These are phyloP conservation scores for Candida oleophila DNA, from an alignment of 805 yeast genomes.

Conservation along the genomic window DNA sequence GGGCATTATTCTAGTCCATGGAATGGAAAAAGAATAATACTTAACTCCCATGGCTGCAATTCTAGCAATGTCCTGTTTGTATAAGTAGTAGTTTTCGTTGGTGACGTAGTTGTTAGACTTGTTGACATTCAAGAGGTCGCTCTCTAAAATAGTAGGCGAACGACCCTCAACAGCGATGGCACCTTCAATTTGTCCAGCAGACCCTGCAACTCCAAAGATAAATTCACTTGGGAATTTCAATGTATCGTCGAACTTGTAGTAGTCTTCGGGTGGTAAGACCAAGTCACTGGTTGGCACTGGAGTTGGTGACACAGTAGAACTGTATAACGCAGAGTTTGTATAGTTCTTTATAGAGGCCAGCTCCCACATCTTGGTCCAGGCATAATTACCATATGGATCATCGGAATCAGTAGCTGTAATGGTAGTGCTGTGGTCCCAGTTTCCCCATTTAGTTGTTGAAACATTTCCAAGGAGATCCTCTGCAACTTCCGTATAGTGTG, in stretches of 20 bases:
- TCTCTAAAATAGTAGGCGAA: slow-evolving; percentile 29
- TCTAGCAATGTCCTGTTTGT: slow-evolving; percentile 31
- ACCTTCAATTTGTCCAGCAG: slow-evolving; percentile 37
- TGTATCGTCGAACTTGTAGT: slow-evolving; percentile 11
- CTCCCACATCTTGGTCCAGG: slow-evolving; percentile 19
- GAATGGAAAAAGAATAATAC: slow-evolving; percentile 29
- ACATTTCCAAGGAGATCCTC: slow-evolving; percentile 1
- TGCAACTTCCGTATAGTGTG: slow-evolving; percentile 7
- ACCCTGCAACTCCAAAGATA: slow-evolving; percentile 29
- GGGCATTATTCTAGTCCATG: slow-evolving; percentile 36
- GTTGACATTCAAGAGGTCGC: slow-evolving; percentile 8
- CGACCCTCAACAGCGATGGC: slow-evolving; percentile 32
- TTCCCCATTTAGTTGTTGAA: slow-evolving; percentile 18
- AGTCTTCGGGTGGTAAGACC: slow-evolving; percentile 16
- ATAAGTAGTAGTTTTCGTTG: slow-evolving; percentile 29
- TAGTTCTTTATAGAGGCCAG: slow-evolving; percentile 12
- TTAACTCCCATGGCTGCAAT: slow-evolving; percentile 31
- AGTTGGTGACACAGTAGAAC: slow-evolving; percentile 17
- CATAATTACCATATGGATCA: slow-evolving; percentile 20
- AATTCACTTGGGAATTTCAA: slow-evolving; percentile 16
- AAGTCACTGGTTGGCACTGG: slow-evolving; percentile 14
- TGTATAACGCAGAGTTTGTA: slow-evolving; percentile 13
- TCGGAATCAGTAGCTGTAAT: slow-evolving; percentile 14
- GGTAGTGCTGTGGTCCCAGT: slow-evolving; percentile 14
- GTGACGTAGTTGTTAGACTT: slow-evolving; percentile 22